Evolutionary conservation across 78 protist genomes (phyloP).

Genomic region (Emiliania huxleyi): DNA sequence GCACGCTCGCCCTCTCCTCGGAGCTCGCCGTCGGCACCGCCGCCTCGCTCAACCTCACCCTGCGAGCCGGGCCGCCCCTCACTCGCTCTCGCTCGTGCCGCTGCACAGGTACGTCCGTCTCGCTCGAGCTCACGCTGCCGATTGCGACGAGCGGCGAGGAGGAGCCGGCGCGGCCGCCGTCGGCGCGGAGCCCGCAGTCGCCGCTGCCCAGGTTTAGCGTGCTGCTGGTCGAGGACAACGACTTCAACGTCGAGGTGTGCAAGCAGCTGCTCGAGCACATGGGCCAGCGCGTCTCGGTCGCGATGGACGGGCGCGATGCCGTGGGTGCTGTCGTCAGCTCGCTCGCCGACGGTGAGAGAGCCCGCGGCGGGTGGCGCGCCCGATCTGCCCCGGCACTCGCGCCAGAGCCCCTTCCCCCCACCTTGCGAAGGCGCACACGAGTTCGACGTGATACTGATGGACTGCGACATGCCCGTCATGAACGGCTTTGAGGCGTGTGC

Average conservation of each 20-base stretch:
- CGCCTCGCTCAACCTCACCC: background rate
- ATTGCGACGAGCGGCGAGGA: background rate
- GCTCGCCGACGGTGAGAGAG: background rate
- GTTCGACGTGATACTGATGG: slow-evolving; percentile 63
- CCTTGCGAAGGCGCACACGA: background rate
- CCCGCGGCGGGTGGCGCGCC: background rate
- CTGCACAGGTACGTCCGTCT: background rate
- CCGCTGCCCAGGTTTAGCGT: background rate
- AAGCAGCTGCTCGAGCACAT: background rate
- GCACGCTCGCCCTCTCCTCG: background rate
- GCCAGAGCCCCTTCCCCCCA: background rate
- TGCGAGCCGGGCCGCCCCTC: too few relatives aligned
- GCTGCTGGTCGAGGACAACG: background rate
- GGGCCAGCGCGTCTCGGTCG: background rate
- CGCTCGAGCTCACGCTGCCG: background rate
- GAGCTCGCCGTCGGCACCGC: background rate
- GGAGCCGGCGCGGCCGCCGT: background rate
- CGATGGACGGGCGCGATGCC: background rate
- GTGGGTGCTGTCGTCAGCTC: background rate
- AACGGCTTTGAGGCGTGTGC: slow-evolving; percentile 73
- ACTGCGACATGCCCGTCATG: slow-evolving; percentile 79
- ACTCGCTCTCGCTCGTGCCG: too few relatives aligned
- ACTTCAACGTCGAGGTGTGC: background rate
- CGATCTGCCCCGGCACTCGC: background rate
- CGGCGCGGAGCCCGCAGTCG: background rate